Evolutionary conservation across 176 grass and related monocot species (phyloP).

Genomic region (Tuctoria greenei): DNA sequence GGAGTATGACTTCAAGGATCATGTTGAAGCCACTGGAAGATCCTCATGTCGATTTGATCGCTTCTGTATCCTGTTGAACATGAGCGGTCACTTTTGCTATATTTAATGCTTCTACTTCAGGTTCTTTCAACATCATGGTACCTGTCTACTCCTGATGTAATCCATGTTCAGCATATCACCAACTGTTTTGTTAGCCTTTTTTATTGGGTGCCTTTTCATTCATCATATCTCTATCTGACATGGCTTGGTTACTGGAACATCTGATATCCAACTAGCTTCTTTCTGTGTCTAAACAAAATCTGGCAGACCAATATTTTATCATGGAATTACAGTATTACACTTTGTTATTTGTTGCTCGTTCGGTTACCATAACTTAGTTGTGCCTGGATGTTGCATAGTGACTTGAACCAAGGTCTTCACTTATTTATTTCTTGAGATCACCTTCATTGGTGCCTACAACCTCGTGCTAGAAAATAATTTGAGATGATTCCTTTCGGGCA

Average conservation of each 20-base stretch:
- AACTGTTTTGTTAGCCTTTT: neutral
- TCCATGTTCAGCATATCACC: neutral
- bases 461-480: neutral
- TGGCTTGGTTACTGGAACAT: neutral
- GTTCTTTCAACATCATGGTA: neutral
- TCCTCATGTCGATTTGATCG: conserved; percentile 79
- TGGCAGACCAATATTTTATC: conserved; percentile 17
- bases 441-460: neutral
- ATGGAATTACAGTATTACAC: conserved; percentile 1
- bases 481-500: neutral
- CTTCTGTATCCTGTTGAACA: conserved; percentile 65
- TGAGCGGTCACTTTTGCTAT: neutral
- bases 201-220: neutral
- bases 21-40: conserved; percentile 81
- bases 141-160: conserved; percentile 2
- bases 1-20: conserved; percentile 55
- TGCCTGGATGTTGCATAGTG: conserved; percentile 4
- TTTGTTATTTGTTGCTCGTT: neutral
- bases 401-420: neutral
- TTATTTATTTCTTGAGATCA: neutral
- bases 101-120: neutral
- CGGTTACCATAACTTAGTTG: neutral
- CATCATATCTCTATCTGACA: neutral
- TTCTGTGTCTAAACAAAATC: neutral
- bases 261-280: neutral